Conservation (phyloP, 2,329 filamentous ascomycete genomes). For the Teratosphaeria nubilosa region DNA sequence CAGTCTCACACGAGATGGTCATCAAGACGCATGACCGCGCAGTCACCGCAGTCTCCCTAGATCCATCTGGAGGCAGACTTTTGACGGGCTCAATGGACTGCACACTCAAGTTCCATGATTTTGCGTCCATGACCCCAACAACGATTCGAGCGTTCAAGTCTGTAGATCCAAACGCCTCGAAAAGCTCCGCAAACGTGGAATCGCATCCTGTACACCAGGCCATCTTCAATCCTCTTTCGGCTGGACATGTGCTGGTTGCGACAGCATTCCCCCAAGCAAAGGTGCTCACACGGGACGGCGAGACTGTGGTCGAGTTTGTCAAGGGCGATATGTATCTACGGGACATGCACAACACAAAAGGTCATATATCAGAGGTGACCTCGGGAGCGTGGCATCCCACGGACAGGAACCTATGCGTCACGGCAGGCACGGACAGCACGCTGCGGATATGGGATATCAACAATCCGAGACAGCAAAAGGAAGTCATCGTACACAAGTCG, state of each 20-base stretch:
- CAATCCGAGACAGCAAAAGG: slow-evolving; percentile 77
- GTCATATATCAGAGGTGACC: slow-evolving; percentile 85
- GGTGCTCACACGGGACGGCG: slow-evolving; percentile 80
- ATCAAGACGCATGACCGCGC: slow-evolving; percentile 86
- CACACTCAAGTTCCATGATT: slow-evolving; percentile 85
- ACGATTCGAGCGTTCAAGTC: slow-evolving; percentile 90
- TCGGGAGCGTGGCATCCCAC: slow-evolving; percentile 85
- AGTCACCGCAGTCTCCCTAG: slow-evolving; percentile 73
- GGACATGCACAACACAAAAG: slow-evolving; percentile 96
- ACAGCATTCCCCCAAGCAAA: slow-evolving; percentile 84
- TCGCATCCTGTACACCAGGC: slow-evolving; percentile 81
- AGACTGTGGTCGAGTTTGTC: slow-evolving; percentile 74
- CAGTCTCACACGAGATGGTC: slow-evolving; percentile 83
- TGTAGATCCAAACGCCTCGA: slow-evolving; percentile 74
- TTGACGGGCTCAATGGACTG: slow-evolving; percentile 89
- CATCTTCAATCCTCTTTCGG: slow-evolving; percentile 74
- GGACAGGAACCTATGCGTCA: slow-evolving; percentile 75
- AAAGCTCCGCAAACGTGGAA: slow-evolving; percentile 62
- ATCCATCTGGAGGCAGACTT: slow-evolving; percentile 74
- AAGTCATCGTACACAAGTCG: slow-evolving; percentile 93
- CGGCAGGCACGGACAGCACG: slow-evolving; percentile 89
- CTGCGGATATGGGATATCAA: slow-evolving; percentile 91
- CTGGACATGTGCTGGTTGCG: slow-evolving; percentile 72
- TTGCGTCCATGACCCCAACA: slow-evolving; percentile 88
- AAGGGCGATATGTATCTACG: slow-evolving; percentile 98